phyloP scores from a whole-genome alignment of 768 basidiomycete species.

The Termitomyces sp. region DNA sequence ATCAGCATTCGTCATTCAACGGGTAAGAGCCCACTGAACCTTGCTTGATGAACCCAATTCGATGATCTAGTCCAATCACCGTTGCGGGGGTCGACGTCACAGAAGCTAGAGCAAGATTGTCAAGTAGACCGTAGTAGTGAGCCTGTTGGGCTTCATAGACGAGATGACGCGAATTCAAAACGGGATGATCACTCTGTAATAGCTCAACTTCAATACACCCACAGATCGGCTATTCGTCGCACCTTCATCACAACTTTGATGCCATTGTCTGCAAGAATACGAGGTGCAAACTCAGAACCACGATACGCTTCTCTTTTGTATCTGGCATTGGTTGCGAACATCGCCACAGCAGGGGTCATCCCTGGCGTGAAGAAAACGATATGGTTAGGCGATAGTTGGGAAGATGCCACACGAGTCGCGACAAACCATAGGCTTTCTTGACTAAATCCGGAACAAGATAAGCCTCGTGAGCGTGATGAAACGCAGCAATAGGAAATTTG shows the following conservation, averaged over 20 bases:
- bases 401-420: background rate
- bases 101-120: conserved; percentile 62
- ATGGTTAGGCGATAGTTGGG: background rate
- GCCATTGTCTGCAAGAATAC: conserved; percentile 62
- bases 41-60: conserved; percentile 68
- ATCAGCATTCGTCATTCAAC: background rate
- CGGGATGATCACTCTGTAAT: conserved; percentile 59
- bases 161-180: conserved; percentile 66
- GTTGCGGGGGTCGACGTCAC: conserved; percentile 72
- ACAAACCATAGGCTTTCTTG: conserved; percentile 60
- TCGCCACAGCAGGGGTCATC: conserved; percentile 63
- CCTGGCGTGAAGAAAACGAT: conserved; percentile 29
- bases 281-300: conserved; percentile 74
- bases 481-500: conserved; percentile 68
- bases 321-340: conserved; percentile 57
- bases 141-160: conserved; percentile 83
- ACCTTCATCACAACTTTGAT: conserved; percentile 76
- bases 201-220: background rate
- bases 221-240: background rate
- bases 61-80: conserved; percentile 70
- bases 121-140: conserved; percentile 71
- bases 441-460: conserved; percentile 76
- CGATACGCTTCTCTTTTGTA: conserved; percentile 81
- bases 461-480: conserved; percentile 78
- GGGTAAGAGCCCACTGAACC: conserved; percentile 31